Evolutionary conservation across 306 rosid genomes (phyloP).

Genomic region (Aeschynomene evenia): DNA sequence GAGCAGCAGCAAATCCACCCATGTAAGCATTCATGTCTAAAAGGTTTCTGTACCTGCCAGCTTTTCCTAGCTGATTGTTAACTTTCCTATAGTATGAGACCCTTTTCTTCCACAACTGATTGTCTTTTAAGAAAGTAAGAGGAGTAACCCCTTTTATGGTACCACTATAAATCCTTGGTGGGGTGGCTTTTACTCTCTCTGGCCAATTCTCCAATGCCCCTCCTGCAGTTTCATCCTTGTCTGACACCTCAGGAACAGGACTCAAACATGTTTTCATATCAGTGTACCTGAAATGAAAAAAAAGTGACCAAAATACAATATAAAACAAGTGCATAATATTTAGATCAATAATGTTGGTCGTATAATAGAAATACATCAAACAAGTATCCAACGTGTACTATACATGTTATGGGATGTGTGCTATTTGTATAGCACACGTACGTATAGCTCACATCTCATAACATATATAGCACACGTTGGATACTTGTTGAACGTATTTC

Average conservation of each 20-base stretch:
- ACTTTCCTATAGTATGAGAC: constrained; percentile 54
- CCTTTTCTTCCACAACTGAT: constrained; percentile 64
- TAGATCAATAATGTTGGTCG: too few species aligned
- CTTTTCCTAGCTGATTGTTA: constrained; percentile 48
- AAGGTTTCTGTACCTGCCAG: constrained; percentile 74
- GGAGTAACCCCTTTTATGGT: constrained; percentile 50
- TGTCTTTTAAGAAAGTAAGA: constrained; percentile 46
- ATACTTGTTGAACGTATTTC: too few species aligned
- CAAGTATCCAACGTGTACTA: too few species aligned
- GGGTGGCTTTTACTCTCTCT: constrained; percentile 50
- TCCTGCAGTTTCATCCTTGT: constrained; percentile 58
- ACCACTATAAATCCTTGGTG: constrained; percentile 69
- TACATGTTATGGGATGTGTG: too few species aligned
- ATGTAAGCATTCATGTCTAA: constrained; percentile 79
- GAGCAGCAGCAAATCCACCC: constrained; percentile 85
- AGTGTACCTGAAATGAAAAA: constrained; percentile 53
- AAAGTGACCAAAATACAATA: not conserved
- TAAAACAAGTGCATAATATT: not conserved
- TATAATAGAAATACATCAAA: too few species aligned
- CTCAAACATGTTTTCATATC: constrained; percentile 72
- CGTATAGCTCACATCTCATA: too few species aligned
- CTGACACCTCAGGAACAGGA: constrained; percentile 63
- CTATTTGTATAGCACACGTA: too few species aligned
- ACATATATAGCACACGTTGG: too few species aligned
- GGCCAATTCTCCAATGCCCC: constrained; percentile 73